Conservation (phyloP, 73 alveolate species). For the Blepharisma japonicum region DNA sequence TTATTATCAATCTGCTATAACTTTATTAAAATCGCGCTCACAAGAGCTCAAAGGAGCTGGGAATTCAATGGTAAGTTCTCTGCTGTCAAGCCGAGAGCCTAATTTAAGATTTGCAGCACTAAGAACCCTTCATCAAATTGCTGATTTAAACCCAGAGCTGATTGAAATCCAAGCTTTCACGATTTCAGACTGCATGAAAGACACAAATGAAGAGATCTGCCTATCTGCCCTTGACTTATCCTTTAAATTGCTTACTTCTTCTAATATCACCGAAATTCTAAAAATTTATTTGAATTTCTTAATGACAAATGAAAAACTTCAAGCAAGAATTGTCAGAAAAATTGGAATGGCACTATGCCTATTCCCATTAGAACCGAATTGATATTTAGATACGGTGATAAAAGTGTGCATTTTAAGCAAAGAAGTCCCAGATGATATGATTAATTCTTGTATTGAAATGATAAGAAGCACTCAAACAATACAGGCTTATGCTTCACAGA, state of each 20-base stretch:
- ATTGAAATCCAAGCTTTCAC: neutral
- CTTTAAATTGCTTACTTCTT: neutral
- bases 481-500: slow-evolving; percentile 3
- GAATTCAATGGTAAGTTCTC: neutral
- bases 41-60: neutral
- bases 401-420: slow-evolving; percentile 14
- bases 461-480: neutral
- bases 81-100: neutral
- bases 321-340: neutral
- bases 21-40: too few relatives aligned
- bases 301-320: slow-evolving; percentile 6
- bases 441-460: neutral
- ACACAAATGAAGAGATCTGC: neutral
- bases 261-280: neutral
- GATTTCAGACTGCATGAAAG: neutral
- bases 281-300: slow-evolving; percentile 9
- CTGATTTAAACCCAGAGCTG: slow-evolving; percentile 5
- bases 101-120: neutral
- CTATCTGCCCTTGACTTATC: neutral
- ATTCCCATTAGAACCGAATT: neutral
- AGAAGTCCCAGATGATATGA: slow-evolving; percentile 11
- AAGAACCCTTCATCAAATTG: slow-evolving; percentile 2
- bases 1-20: too few relatives aligned
- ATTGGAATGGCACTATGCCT: neutral
- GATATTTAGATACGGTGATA: slow-evolving; percentile 16